A percentile compares a stretch with the other conserved stretches of the same genome.
Evolutionary conservation across 2,329 filamentous ascomycete genomes (phyloP).

Genomic region (Aspergillus tanneri): DNA sequence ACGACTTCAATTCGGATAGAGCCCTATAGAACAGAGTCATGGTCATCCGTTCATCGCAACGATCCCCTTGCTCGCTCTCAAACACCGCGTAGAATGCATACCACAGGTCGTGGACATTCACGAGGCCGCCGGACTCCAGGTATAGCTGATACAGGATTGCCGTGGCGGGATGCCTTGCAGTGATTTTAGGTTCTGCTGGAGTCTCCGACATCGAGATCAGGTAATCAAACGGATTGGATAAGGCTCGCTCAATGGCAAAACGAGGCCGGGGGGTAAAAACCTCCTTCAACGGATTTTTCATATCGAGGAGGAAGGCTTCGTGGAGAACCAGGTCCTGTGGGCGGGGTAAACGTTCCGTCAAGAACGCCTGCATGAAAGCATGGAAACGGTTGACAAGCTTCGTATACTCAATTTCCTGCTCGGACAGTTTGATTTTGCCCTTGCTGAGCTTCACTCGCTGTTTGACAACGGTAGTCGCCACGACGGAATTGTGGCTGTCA

Average conservation of each 20-base stretch:
- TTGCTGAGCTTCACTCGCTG: conserved; percentile 60
- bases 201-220: conserved; percentile 51
- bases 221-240: conserved; percentile 61
- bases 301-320: conserved; percentile 60
- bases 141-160: conserved; percentile 63
- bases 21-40: conserved; percentile 80
- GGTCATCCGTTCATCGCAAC: conserved; percentile 34
- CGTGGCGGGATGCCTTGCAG: conserved; percentile 56
- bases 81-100: conserved; percentile 59
- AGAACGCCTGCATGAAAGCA: conserved; percentile 46
- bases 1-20: conserved; percentile 76
- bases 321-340: conserved; percentile 54
- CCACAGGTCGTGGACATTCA: conserved; percentile 63
- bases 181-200: conserved; percentile 38
- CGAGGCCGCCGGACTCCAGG: conserved; percentile 60
- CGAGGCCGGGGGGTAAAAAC: conserved; percentile 59
- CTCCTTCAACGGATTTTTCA: conserved; percentile 57
- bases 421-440: conserved; percentile 54
- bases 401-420: conserved; percentile 57
- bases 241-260: conserved; percentile 59
- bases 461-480: conserved; percentile 59
- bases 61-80: conserved; percentile 32
- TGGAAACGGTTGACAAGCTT: conserved; percentile 51
- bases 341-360: conserved; percentile 48
- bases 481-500: conserved; percentile 60